Percentiles rank a stretch among this genome's conserved stretches.
These are phyloP conservation scores for Lumnitzera racemosa DNA, from an alignment of 345 rosid genomes.

Conservation along the genomic window DNA sequence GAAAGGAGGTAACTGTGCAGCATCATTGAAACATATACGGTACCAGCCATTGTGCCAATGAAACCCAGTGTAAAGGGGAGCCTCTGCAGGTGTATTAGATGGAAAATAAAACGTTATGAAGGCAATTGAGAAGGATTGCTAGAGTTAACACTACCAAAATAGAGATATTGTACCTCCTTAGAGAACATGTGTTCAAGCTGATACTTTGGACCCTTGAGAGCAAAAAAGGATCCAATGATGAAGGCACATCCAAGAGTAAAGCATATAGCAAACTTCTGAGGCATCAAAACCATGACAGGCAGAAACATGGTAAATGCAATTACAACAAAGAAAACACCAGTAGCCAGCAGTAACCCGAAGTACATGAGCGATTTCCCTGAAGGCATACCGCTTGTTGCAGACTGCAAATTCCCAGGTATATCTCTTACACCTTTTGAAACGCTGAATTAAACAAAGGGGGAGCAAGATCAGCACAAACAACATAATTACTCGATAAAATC, in stretches of 20 bases:
- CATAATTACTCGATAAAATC: background rate
- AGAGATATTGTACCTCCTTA: slow-evolving; percentile 48
- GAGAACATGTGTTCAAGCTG: slow-evolving; percentile 82
- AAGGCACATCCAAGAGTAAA: slow-evolving; percentile 84
- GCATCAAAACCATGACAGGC: slow-evolving; percentile 85
- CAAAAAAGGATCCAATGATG: slow-evolving; percentile 79
- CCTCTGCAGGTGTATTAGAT: slow-evolving; percentile 44
- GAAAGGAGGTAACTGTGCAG: slow-evolving; percentile 94
- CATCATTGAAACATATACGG: slow-evolving; percentile 85
- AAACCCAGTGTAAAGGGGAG: slow-evolving; percentile 81
- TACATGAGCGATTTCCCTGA: slow-evolving; percentile 85
- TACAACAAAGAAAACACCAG: slow-evolving; percentile 78
- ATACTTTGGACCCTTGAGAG: slow-evolving; percentile 78
- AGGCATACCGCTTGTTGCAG: slow-evolving; percentile 80
- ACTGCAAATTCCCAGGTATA: slow-evolving; percentile 67
- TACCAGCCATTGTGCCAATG: slow-evolving; percentile 80
- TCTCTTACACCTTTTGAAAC: slow-evolving; percentile 90
- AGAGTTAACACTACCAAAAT: background rate
- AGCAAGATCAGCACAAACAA: slow-evolving; percentile 6
- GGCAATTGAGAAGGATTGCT: slow-evolving; percentile 9
- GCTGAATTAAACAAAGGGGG: slow-evolving; percentile 25
- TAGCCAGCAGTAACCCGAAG: slow-evolving; percentile 69
- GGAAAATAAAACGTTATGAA: slow-evolving; percentile 2
- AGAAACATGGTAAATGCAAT: slow-evolving; percentile 92
- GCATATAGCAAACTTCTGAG: slow-evolving; percentile 92